Percentiles rank a stretch among this genome's conserved stretches.
Evolutionary conservation across 148 eudicot genomes (phyloP).

Genomic region (Silene uniflora): DNA sequence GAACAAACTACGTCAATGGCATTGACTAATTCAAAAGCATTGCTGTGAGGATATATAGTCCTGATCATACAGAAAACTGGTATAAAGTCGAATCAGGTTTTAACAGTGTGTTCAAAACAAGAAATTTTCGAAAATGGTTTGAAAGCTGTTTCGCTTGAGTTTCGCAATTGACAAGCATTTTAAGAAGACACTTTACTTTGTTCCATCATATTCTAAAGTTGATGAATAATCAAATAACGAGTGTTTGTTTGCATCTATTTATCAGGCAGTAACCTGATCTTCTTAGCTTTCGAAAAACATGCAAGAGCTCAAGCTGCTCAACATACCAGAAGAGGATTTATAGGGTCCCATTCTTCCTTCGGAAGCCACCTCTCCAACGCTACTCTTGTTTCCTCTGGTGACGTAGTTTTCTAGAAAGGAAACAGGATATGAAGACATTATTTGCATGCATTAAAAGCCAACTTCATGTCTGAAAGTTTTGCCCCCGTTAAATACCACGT

Average conservation of each 20-base stretch:
- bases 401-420: conserved; percentile 52
- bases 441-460: not conserved
- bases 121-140: too few relatives aligned
- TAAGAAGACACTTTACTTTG: not conserved
- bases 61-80: too few relatives aligned
- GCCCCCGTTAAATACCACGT: not conserved
- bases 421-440: not conserved
- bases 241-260: not conserved
- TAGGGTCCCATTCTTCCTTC: conserved; percentile 95
- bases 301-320: conserved; percentile 23
- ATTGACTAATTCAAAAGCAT: not conserved
- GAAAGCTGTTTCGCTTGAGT: too few relatives aligned
- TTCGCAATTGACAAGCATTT: too few relatives aligned
- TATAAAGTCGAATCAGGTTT: too few relatives aligned
- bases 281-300: not conserved
- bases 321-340: conserved; percentile 94
- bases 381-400: conserved; percentile 86
- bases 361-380: conserved; percentile 90
- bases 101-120: not conserved
- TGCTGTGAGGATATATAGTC: not conserved
- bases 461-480: not conserved
- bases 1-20: not conserved
- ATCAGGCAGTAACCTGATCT: too few relatives aligned
- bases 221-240: not conserved
- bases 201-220: not conserved